phyloP scores from a whole-genome alignment of 352 stramenopile genomes.

The Aphanomyces stellatus region DNA sequence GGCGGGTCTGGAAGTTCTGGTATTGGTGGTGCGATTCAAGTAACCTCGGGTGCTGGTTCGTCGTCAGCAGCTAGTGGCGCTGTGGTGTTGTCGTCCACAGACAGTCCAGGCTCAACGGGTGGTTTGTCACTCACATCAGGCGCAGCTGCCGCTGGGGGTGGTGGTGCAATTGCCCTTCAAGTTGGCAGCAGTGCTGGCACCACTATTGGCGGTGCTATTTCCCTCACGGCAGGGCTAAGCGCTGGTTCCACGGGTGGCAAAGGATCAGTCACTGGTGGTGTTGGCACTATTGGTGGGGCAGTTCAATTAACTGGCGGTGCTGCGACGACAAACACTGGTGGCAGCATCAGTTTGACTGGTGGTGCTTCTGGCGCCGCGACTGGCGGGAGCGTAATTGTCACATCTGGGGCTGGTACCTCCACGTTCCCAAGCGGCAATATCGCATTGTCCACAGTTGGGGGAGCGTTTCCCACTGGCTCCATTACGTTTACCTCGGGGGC shows the following conservation, averaged over 20 bases:
- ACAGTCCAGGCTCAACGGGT: neutral
- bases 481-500: conserved; percentile 4
- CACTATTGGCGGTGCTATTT: neutral
- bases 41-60: neutral
- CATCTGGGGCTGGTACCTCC: neutral
- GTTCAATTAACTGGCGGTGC: conserved; percentile 1
- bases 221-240: neutral
- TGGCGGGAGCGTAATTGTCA: neutral
- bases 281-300: neutral
- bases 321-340: neutral
- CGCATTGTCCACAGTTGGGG: neutral
- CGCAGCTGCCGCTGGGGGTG: neutral
- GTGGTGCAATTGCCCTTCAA: neutral
- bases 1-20: conserved; percentile 25
- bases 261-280: neutral
- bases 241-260: neutral
- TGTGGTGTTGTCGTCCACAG: neutral
- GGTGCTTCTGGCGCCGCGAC: neutral
- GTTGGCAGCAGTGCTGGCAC: neutral
- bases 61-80: neutral
- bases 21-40: conserved; percentile 21
- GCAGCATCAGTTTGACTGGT: neutral
- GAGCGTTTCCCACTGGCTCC: conserved; percentile 1
- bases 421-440: conserved; percentile 7
- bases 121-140: neutral